Evolutionary conservation across 108 stramenopile species (phyloP).

Genomic region (Cyclotella choctawhatcheeana): DNA sequence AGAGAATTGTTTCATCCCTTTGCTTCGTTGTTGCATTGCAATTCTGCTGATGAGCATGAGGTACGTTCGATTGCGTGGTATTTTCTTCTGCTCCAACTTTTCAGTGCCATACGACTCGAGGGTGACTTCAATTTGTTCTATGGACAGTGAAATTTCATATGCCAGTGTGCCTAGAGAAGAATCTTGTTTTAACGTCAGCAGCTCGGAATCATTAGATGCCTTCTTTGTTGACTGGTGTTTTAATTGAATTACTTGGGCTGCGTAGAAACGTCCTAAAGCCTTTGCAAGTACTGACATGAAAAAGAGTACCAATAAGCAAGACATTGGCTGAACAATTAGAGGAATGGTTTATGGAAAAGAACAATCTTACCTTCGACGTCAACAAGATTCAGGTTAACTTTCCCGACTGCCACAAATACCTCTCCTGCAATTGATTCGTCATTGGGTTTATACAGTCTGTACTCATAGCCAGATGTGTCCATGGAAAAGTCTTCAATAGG

Average conservation of each 20-base stretch:
- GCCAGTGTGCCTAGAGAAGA: no score
- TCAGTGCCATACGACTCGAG: constrained; percentile 69
- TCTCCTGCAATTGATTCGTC: constrained; percentile 16
- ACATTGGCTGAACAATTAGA: no score
- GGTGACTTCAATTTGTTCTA: constrained; percentile 75
- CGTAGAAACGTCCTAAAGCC: constrained; percentile 31
- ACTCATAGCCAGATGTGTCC: background rate
- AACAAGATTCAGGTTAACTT: constrained; percentile 71
- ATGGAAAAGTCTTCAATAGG: background rate
- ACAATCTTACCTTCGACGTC: constrained; percentile 56
- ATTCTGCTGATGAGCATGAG: constrained; percentile 13
- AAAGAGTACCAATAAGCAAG: background rate
- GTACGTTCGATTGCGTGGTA: constrained; percentile 28
- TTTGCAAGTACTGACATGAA: constrained; percentile 23
- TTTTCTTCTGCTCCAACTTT: constrained; percentile 43
- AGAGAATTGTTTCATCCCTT: constrained; percentile 26
- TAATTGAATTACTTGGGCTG: constrained; percentile 21
- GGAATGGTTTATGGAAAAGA: background rate
- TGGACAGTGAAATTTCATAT: constrained; percentile 39
- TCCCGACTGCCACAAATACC: constrained; percentile 49
- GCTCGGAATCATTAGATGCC: no score
- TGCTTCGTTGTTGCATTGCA: constrained; percentile 22
- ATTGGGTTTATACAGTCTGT: no score
- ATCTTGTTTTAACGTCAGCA: no score
- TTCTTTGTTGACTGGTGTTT: constrained; percentile 10